phyloP scores from a whole-genome alignment of 208 protist genomes.

The Porcisia hertigi region DNA sequence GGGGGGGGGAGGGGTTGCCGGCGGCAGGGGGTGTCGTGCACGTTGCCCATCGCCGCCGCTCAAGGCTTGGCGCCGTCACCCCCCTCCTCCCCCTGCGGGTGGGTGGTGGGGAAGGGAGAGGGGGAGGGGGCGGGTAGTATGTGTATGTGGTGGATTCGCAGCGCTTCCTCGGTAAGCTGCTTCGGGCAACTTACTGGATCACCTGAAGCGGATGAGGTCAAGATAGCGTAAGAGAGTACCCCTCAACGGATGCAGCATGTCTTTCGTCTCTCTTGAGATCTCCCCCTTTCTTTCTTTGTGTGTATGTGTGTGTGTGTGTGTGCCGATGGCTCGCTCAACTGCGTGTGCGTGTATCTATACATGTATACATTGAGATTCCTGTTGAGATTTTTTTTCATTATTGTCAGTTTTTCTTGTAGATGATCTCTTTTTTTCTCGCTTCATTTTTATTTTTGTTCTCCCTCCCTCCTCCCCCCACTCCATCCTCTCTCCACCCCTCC shows the following conservation, averaged over 20 bases:
- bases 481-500: neutral
- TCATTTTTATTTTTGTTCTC: neutral
- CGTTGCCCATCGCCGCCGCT: neutral
- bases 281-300: neutral
- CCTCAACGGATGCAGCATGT: neutral
- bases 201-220: too few relatives aligned
- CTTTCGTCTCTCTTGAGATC: neutral
- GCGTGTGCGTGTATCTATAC: too few relatives aligned
- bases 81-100: neutral
- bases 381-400: too few relatives aligned
- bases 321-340: too few relatives aligned
- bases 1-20: too few relatives aligned
- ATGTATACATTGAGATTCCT: too few relatives aligned
- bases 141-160: neutral
- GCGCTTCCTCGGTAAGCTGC: too few relatives aligned
- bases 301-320: conserved; percentile 1
- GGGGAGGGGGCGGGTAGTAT: neutral
- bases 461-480: neutral
- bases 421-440: neutral
- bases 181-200: too few relatives aligned
- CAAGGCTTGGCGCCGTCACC: neutral
- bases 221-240: too few relatives aligned
- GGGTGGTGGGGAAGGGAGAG: neutral
- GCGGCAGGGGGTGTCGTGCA: neutral
- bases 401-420: too few relatives aligned